Evolutionary conservation across 768 basidiomycete genomes (phyloP).

Genomic region (Tremella yokohamensis): DNA sequence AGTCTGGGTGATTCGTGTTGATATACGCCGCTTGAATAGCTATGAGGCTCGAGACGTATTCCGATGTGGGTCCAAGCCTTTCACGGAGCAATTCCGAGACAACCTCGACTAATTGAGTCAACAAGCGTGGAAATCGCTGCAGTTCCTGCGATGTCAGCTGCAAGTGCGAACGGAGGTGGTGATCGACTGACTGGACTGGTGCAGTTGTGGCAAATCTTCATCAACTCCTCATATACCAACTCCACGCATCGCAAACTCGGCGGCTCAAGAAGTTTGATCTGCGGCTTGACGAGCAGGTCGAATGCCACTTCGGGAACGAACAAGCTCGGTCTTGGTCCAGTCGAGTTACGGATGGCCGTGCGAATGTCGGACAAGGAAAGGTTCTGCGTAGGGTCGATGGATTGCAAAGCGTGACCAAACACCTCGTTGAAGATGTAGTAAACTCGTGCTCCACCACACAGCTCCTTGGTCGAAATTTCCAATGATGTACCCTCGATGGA

Average conservation of each 20-base stretch:
- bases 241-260: slow-evolving; percentile 95
- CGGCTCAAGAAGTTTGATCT: slow-evolving; percentile 91
- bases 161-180: not conserved
- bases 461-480: slow-evolving; percentile 95
- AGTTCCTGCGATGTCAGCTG: slow-evolving; percentile 63
- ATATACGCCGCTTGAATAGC: slow-evolving; percentile 98
- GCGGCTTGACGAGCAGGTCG: slow-evolving; percentile 92
- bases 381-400: slow-evolving; percentile 84
- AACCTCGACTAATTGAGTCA: slow-evolving; percentile 89
- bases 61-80: slow-evolving; percentile 89
- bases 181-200: slow-evolving; percentile 67
- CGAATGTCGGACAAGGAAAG: slow-evolving; percentile 92
- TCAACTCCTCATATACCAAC: slow-evolving; percentile 95
- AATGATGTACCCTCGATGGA: slow-evolving; percentile 96
- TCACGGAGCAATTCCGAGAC: slow-evolving; percentile 95
- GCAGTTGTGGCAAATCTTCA: slow-evolving; percentile 99
- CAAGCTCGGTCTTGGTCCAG: slow-evolving; percentile 89
- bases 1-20: slow-evolving; percentile 97
- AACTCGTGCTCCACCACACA: slow-evolving; percentile 94
- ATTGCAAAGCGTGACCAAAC: slow-evolving; percentile 84
- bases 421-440: slow-evolving; percentile 99
- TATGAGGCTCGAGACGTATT: slow-evolving; percentile 94
- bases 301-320: slow-evolving; percentile 98
- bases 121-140: slow-evolving; percentile 88
- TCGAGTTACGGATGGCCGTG: slow-evolving; percentile 96